Percentiles rank a stretch among this genome's conserved stretches.
Conservation (phyloP, 306 rosid genomes). For the Calophaca sinica region DNA sequence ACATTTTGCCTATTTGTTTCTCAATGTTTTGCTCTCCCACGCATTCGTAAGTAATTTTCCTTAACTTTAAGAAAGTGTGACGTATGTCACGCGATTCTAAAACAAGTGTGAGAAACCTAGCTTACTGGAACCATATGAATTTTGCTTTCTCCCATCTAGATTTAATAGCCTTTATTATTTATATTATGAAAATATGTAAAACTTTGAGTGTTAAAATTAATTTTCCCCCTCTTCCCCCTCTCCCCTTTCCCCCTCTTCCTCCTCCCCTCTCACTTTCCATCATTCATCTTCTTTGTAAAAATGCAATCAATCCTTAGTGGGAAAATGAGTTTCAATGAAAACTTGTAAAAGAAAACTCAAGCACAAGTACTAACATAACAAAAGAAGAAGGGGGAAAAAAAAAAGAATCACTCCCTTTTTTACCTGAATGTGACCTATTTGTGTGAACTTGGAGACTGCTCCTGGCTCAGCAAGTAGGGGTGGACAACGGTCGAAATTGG, state of each 20-base stretch:
- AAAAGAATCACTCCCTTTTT: background rate
- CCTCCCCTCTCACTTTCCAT: background rate
- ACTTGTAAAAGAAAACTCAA: background rate
- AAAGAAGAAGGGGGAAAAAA: background rate
- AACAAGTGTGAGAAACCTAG: too few species aligned
- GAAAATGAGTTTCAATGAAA: conserved; percentile 2
- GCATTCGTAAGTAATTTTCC: too few species aligned
- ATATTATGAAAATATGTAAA: too few species aligned
- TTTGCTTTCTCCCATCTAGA: too few species aligned
- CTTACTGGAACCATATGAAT: too few species aligned
- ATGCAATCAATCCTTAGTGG: conserved; percentile 40
- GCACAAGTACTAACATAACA: background rate
- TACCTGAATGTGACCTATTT: conserved; percentile 89
- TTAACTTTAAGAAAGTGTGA: too few species aligned
- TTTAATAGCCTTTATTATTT: too few species aligned
- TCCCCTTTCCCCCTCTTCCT: conserved; percentile 54
- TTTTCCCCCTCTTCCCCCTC: conserved; percentile 50
- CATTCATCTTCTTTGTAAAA: conserved; percentile 45
- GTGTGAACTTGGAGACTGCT: conserved; percentile 77
- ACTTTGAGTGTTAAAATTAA: too few species aligned
- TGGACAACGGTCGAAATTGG: too few species aligned
- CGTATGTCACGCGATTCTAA: too few species aligned
- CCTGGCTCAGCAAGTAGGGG: conserved; percentile 56
- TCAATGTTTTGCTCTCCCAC: too few species aligned
- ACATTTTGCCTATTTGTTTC: too few species aligned